Conservation (phyloP, 331 rosid genomes). For the Rosa hybrid region DNA sequence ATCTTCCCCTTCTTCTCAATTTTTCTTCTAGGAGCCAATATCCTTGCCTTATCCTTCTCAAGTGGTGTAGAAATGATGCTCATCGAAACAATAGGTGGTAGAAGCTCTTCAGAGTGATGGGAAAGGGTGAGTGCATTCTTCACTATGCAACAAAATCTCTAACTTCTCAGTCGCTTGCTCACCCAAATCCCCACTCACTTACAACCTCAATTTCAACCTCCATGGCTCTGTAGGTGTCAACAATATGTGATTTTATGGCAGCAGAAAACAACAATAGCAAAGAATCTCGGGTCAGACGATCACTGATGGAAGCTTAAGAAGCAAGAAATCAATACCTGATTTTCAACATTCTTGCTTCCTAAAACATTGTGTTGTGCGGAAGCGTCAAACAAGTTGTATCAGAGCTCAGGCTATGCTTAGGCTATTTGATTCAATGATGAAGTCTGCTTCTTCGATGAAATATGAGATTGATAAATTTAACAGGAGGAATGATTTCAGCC, state of each 20-base stretch:
- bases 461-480: too few relatives aligned
- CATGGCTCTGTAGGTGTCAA: slow-evolving; percentile 74
- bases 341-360: not conserved
- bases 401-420: too few relatives aligned
- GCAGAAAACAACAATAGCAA: not conserved
- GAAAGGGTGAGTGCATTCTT: slow-evolving; percentile 7
- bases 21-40: too few relatives aligned
- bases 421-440: too few relatives aligned
- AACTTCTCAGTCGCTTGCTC: slow-evolving; percentile 34
- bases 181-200: slow-evolving; percentile 43
- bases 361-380: not conserved
- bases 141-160: slow-evolving; percentile 51
- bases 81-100: too few relatives aligned
- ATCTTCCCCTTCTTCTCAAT: too few relatives aligned
- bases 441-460: too few relatives aligned
- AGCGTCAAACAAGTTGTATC: too few relatives aligned
- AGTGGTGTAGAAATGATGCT: too few relatives aligned
- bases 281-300: not conserved
- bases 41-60: too few relatives aligned
- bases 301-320: not conserved
- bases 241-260: not conserved
- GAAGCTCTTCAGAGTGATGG: too few relatives aligned
- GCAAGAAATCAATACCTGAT: not conserved
- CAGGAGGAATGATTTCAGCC: too few relatives aligned
- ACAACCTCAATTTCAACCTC: slow-evolving; percentile 33